phyloP scores from a whole-genome alignment of 2,329 filamentous ascomycete species.

The Cladosporium sp. region DNA sequence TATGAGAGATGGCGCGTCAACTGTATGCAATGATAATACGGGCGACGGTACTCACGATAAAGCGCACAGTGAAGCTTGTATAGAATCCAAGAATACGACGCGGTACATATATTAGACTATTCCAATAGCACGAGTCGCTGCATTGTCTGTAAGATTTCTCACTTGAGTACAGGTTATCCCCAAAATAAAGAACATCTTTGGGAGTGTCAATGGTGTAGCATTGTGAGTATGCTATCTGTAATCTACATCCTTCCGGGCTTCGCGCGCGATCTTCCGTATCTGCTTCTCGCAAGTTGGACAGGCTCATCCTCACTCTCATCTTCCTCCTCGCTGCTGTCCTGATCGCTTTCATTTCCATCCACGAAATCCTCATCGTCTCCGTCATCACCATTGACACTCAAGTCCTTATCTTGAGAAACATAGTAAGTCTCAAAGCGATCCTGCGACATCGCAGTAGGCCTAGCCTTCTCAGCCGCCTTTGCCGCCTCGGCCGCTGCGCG shows the following conservation, averaged over 20 bases:
- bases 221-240: background rate
- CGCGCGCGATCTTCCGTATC: background rate
- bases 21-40: no score
- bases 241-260: background rate
- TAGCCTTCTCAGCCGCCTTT: background rate
- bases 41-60: no score
- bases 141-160: background rate
- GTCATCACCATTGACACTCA: conserved; percentile 20
- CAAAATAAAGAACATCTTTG: background rate
- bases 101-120: background rate
- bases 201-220: background rate
- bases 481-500: background rate
- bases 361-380: conserved; percentile 22
- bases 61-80: background rate
- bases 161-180: background rate
- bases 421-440: conserved; percentile 22
- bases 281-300: background rate
- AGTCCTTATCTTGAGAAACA: conserved; percentile 18
- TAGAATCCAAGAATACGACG: background rate
- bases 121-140: background rate
- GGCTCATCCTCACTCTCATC: conserved; percentile 2
- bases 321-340: conserved; percentile 10
- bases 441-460: background rate
- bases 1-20: no score
- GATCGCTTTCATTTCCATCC: background rate